Evolutionary conservation across 371 early-diverging fungal species (phyloP).

Genomic region (Lichtheimia ramosa): DNA sequence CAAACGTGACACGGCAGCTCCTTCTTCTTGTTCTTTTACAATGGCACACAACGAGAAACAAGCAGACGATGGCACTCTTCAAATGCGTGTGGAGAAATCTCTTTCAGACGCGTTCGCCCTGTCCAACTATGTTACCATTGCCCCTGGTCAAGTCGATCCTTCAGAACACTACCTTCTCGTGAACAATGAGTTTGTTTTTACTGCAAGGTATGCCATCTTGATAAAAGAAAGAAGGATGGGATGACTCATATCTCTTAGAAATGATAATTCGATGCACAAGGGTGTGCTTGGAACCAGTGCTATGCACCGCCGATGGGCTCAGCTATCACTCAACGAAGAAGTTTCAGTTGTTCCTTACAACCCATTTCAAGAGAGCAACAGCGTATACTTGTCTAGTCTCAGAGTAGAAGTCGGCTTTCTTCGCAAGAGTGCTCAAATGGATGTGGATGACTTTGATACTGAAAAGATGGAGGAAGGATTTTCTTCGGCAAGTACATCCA

Average conservation of each 20-base stretch:
- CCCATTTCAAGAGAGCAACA: slow-evolving; percentile 56
- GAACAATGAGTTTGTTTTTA: slow-evolving; percentile 77
- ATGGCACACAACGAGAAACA: no score
- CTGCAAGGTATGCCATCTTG: slow-evolving; percentile 59
- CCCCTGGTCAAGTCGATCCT: slow-evolving; percentile 70
- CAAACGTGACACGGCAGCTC: no score
- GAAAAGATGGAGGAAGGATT: slow-evolving; percentile 74
- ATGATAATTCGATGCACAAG: slow-evolving; percentile 48
- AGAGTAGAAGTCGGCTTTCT: slow-evolving; percentile 72
- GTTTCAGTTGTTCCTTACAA: slow-evolving; percentile 77
- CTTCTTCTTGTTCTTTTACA: no score
- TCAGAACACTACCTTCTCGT: slow-evolving; percentile 71
- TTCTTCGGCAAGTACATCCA: slow-evolving; percentile 50
- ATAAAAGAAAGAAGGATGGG: not conserved
- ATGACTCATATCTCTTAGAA: slow-evolving; percentile 40
- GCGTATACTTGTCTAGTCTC: slow-evolving; percentile 68
- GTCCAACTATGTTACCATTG: slow-evolving; percentile 79
- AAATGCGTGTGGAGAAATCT: slow-evolving; percentile 37
- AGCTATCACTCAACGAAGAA: slow-evolving; percentile 78
- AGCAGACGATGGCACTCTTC: not conserved
- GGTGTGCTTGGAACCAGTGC: slow-evolving; percentile 78
- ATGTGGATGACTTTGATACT: slow-evolving; percentile 65
- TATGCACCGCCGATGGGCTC: slow-evolving; percentile 86
- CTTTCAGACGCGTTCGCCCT: slow-evolving; percentile 71
- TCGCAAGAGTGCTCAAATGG: slow-evolving; percentile 52